Evolutionary conservation across 371 early-diverging fungal genomes (phyloP), one percentile per base, ranked within the genome.

Genomic region (Mucor circinelloides): DNA sequence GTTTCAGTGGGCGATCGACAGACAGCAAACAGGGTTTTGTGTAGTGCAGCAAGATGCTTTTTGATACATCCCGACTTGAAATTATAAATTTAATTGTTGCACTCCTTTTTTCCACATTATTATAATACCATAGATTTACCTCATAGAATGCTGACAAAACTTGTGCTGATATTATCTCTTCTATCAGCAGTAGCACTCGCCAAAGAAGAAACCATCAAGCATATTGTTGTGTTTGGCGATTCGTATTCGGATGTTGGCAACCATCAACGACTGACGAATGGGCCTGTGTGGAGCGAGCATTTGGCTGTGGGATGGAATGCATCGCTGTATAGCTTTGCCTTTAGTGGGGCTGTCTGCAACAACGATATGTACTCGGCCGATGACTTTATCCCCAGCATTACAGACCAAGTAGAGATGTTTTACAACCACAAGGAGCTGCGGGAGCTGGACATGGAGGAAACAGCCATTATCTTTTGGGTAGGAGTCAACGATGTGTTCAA

Each of bases 211-310:
- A 10, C 31, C 10, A 60, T 74, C 7, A 80, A 80, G 12, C 74
- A 80, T 55, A 56, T 83, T 13, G 79, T 83, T 28, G 79, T 83
- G 1, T 80, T 83, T 74, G 83, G 83, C 27, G 83, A 83, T 62
- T 80, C 81, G 1, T 83, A 83, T 58, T 80, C 83, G 21, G 80
- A 83, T 62, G 65, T 60, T 17, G 83, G 83, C 12, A 83, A 79
- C 44, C 56, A 66, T 25, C 74, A 76, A 31, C 64, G 75, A 40
- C 67, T 72, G 36, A 77, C 77, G 1, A 83, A 83, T 56, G 83
- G 83, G n/a, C 83, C 83, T n/a, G 25, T 79, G 15, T 83, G 83
- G 83, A 76, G 66, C 34, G 78, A 83, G 61, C 58, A 77, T 67
- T 55, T 83, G 21, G 80, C 83, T 31, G 73, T 73, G 9, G 79